Base-by-base conservation (phyloP, 352 stramenopile genomes). In the Pythium rishiriense region DNA sequence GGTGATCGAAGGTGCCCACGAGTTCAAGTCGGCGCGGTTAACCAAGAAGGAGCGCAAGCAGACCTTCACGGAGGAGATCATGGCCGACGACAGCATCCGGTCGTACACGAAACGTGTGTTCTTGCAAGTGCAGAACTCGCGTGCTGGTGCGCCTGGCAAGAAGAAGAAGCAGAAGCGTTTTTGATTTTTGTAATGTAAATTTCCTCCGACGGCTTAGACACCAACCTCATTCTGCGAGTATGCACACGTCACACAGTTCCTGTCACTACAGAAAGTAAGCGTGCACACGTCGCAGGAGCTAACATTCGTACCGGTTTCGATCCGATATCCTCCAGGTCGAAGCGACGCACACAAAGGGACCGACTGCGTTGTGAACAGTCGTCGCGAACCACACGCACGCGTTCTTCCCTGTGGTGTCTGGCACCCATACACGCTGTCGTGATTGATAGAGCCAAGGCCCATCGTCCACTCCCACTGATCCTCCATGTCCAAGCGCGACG, bases 11-110 rank as follows among this genome's bases (percentile, higher is more conserved):
- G 93, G 92, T 49, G 78, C 85, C 15, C 70, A 88, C 31, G 95
- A 98, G 76, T 95, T 93, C 80, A 88, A 93, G 66, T 91, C 80
- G 47, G 88, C 83, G 22, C 87, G 95, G 21, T 74, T 98, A 61
- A 92, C 87, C 1, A 98, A 97, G 73, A 97, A 96, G 56, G 75
- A 98, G 66, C 82, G 94, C 49, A 83, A 94, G 46, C 74, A 85
- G 72, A 98, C 93, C 60, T 89, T 98, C 52, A 96, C 92, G 46
- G 92, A 98, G 57, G 94, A 98, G 74, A 87, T 98, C 63, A 97
- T 98, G 92, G 87, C 91, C 29, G 93, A 98, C 81, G 64, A 75
- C 37, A 62, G 35, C 62, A 83, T 85, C n/a, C 79, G 87, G 52
- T 62, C 75, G 62, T 98, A 98, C 77, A 95, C 88, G 15, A 88